phyloP scores from a whole-genome alignment of 495 filamentous ascomycete genomes.

The Podospora pseudopauciseta region DNA sequence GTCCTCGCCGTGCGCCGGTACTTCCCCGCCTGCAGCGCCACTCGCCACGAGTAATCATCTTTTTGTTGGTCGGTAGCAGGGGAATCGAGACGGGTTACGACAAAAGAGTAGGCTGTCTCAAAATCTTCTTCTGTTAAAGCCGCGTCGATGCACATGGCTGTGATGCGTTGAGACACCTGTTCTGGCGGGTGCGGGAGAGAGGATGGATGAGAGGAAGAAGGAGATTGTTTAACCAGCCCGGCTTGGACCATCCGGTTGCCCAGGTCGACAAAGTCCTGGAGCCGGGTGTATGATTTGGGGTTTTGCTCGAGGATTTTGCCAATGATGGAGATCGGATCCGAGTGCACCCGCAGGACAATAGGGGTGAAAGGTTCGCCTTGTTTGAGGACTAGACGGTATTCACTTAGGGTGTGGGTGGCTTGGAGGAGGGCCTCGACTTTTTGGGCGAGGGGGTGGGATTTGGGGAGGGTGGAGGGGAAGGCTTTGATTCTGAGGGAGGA shows the following conservation, averaged over 20 bases:
- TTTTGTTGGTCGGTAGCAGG: slow-evolving; percentile 22
- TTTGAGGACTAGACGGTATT: slow-evolving; percentile 83
- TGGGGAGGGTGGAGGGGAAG: slow-evolving; percentile 61
- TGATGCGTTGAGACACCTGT: slow-evolving; percentile 51
- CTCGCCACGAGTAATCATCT: slow-evolving; percentile 89
- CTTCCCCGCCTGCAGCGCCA: slow-evolving; percentile 82
- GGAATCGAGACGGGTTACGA: slow-evolving; percentile 60
- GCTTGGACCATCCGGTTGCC: slow-evolving; percentile 72
- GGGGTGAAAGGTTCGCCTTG: slow-evolving; percentile 91
- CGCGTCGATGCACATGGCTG: slow-evolving; percentile 83
- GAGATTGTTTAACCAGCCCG: slow-evolving; percentile 45
- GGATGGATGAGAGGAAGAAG: slow-evolving; percentile 26
- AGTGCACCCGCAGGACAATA: slow-evolving; percentile 79
- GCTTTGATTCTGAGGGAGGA: slow-evolving; percentile 55
- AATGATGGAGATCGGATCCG: slow-evolving; percentile 79
- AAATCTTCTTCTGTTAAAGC: slow-evolving; percentile 87
- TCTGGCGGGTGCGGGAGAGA: slow-evolving; percentile 43
- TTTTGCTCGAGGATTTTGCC: slow-evolving; percentile 88
- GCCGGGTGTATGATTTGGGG: slow-evolving; percentile 73
- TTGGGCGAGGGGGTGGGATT: slow-evolving; percentile 49
- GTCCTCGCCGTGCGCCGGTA: slow-evolving; percentile 56
- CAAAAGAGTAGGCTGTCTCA: slow-evolving; percentile 94
- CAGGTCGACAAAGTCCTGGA: slow-evolving; percentile 79
- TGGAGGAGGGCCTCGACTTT: slow-evolving; percentile 66
- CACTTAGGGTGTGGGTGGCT: slow-evolving; percentile 82